Evolutionary conservation across 306 rosid species (phyloP).

Genomic region (Acacia acuminata): DNA sequence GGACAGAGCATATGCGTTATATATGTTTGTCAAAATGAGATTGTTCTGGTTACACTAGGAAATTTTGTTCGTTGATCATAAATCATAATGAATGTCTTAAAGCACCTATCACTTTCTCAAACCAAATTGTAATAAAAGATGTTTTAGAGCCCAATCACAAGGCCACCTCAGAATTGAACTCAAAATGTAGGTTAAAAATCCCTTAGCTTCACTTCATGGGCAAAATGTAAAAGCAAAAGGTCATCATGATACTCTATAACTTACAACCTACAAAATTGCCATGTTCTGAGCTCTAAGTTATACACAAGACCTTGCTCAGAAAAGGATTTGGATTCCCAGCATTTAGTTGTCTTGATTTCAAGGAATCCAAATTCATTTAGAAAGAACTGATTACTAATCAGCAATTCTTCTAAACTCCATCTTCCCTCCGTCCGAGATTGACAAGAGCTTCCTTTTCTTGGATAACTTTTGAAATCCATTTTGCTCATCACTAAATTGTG

Average conservation of each 20-base stretch:
- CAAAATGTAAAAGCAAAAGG: slow-evolving; percentile 4
- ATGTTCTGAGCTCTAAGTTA: slow-evolving; percentile 13
- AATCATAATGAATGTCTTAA: neutral
- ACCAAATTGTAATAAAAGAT: neutral
- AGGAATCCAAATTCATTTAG: neutral
- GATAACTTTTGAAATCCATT: slow-evolving; percentile 55
- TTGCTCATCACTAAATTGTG: slow-evolving; percentile 59
- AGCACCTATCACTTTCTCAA: neutral
- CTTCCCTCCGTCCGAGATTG: slow-evolving; percentile 54
- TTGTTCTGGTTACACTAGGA: neutral
- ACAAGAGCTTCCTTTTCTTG: slow-evolving; percentile 70
- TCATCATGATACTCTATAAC: neutral
- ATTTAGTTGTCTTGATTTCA: neutral
- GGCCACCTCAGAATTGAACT: neutral
- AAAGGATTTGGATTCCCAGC: neutral
- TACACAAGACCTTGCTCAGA: neutral
- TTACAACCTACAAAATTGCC: slow-evolving; percentile 24
- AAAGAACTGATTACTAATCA: slow-evolving; percentile 29
- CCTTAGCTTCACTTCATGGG: neutral
- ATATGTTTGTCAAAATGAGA: too few relatives aligned
- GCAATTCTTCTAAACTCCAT: slow-evolving; percentile 54
- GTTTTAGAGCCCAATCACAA: neutral
- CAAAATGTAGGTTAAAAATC: neutral
- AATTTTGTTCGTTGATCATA: neutral
- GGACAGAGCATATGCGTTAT: too few relatives aligned